A percentile compares a stretch with the other conserved stretches of the same genome.
These are phyloP conservation scores for Sindora glabra DNA, from an alignment of 306 rosid species.

Conservation along the genomic window DNA sequence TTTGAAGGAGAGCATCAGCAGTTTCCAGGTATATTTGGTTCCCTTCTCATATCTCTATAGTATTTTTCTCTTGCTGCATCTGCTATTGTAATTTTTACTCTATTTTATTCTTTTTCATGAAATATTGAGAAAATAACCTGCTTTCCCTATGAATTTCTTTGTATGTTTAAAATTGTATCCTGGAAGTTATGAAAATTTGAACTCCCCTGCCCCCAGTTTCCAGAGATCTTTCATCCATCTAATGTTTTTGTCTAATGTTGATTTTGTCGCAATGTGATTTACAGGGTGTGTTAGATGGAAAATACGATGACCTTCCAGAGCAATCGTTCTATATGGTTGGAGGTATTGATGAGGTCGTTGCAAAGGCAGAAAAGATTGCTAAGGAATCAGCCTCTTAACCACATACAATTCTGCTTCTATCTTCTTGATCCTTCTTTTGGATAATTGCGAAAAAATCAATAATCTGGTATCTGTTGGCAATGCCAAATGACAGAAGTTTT, in stretches of 20 bases:
- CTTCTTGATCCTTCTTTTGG: constrained; percentile 18
- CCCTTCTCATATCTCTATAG: neutral
- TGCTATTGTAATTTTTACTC: too few relatives aligned
- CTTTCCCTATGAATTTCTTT: too few relatives aligned
- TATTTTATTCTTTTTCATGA: too few relatives aligned
- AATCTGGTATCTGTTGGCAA: constrained; percentile 60
- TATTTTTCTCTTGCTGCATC: too few relatives aligned
- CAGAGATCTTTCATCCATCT: too few relatives aligned
- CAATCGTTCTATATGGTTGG: constrained; percentile 98
- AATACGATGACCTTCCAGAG: constrained; percentile 84
- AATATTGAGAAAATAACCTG: too few relatives aligned
- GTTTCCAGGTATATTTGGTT: constrained; percentile 80
- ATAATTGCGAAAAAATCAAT: constrained; percentile 60
- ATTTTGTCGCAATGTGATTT: constrained; percentile 1
- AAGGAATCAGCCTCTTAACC: constrained; percentile 66
- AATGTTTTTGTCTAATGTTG: constrained; percentile 1
- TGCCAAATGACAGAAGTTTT: constrained; percentile 57
- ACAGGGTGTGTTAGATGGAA: constrained; percentile 97
- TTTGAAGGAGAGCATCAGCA: constrained; percentile 69
- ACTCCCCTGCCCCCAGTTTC: too few relatives aligned
- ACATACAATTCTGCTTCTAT: neutral
- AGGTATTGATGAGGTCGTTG: constrained; percentile 91
- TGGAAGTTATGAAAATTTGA: too few relatives aligned
- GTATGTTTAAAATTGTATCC: too few relatives aligned
- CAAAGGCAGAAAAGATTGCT: constrained; percentile 97